Evolutionary conservation across 495 filamentous ascomycete species (phyloP).

Genomic region (Rostrohypoxylon terebratum): DNA sequence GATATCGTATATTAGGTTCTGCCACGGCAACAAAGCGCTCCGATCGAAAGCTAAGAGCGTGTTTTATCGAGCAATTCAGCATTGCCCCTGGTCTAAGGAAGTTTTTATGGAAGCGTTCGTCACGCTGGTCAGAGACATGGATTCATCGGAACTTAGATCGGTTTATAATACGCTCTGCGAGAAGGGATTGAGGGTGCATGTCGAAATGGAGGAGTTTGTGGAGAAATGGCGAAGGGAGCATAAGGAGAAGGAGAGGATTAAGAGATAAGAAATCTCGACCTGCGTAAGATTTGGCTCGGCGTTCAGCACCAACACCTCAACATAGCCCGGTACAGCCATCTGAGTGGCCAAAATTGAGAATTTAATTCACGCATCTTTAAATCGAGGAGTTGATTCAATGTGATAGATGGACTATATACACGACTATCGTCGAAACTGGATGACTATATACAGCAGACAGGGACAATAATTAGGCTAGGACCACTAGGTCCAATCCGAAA

Average conservation of each 20-base stretch:
- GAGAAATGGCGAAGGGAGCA: constrained; percentile 45
- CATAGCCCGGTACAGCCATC: no score
- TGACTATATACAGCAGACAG: constrained; percentile 33
- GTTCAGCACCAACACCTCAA: neutral
- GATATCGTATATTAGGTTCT: constrained; percentile 74
- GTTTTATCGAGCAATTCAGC: constrained; percentile 74
- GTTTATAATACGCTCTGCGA: constrained; percentile 53
- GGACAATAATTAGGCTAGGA: neutral
- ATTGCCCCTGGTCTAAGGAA: constrained; percentile 83
- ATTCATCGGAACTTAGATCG: constrained; percentile 65
- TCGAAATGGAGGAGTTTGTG: constrained; percentile 58
- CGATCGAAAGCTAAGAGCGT: constrained; percentile 58
- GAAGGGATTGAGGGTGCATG: constrained; percentile 58
- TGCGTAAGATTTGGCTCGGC: neutral
- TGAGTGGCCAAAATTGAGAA: no score
- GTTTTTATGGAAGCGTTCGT: constrained; percentile 71
- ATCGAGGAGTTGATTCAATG: neutral
- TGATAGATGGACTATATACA: constrained; percentile 14
- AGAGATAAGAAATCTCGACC: neutral
- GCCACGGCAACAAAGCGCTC: constrained; percentile 38
- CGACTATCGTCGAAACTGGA: neutral
- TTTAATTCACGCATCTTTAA: neutral
- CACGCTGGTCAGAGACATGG: constrained; percentile 45
- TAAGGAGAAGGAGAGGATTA: constrained; percentile 29
- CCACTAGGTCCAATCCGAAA: constrained; percentile 8